Evolutionary conservation across 805 yeast genomes (phyloP), one percentile per base, ranked within the genome.

Genomic region (Saturnispora ahearnii): DNA sequence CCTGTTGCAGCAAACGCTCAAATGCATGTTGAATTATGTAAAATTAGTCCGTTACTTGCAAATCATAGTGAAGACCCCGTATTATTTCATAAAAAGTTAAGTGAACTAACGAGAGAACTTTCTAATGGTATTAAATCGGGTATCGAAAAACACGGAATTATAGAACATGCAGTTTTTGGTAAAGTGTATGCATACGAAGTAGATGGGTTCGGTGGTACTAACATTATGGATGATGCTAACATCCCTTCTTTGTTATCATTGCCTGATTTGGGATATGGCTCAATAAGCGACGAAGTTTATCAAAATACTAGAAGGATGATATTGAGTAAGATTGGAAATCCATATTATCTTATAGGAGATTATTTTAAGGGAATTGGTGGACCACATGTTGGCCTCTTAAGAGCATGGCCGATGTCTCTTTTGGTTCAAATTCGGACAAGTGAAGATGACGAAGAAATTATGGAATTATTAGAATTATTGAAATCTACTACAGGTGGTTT

Each of bases 381-480:
- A 0, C 96, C 96, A 0, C 96, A 88, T 62, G 77, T 88, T 40
- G 96, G 96, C 1, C 73, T 84, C 22, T 69, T 73, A 21, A 73
- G 81, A 61, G 95, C 95, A 0, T 88, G 96, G 96, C 96, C 96
- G 12, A 84, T 88, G 95, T 79, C 89, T 32, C 67, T 84, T n/a
- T 66, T 87, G 36, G 73, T 86, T 47, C 76, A 80, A 31, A 87
- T 87, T 21, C 73, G 96, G 54, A 88, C 96, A 0, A 71, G 82
- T 4, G 77, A 79, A 54, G 79, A 82, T 55, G 93, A 87, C 50
- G 72, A 71, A 1, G 96, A 87, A 60, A 87, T 89, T 28, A 18
- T 56, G 48, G 63, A 66, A 36, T 69, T 72, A 51, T 66, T 88
- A 53, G 59, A 72, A 5, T 54, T 73, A 47, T 63, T 88, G 5